Evolutionary conservation across 768 basidiomycete species (phyloP).

Genomic region (Pisolithus marmoratus): DNA sequence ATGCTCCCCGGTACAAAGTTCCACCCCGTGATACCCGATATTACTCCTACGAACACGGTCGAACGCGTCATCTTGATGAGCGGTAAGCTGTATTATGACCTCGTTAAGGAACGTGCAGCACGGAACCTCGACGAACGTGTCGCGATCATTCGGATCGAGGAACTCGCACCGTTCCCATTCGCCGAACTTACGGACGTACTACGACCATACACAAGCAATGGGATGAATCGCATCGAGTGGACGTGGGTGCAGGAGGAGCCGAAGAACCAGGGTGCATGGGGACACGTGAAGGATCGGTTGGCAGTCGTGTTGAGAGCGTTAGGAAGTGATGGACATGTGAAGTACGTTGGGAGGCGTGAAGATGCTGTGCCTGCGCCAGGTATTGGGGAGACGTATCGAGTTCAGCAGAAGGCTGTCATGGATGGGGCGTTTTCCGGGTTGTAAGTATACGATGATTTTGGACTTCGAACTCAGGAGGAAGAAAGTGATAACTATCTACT

Average conservation of each 20-base stretch:
- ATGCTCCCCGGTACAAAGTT: constrained; percentile 56
- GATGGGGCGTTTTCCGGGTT: constrained; percentile 51
- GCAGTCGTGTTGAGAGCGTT: constrained; percentile 40
- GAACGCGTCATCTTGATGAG: constrained; percentile 68
- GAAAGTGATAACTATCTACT: too few species aligned
- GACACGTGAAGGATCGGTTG: constrained; percentile 58
- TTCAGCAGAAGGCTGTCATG: constrained; percentile 59
- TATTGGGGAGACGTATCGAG: constrained; percentile 59
- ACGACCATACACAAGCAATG: constrained; percentile 35
- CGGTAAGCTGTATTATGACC: constrained; percentile 88
- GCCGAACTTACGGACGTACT: constrained; percentile 42
- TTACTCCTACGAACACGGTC: constrained; percentile 30
- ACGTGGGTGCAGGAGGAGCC: constrained; percentile 87
- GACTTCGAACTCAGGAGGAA: too few species aligned
- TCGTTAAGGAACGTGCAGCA: constrained; percentile 61
- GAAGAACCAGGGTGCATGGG: constrained; percentile 79
- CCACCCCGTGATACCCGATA: constrained; percentile 60
- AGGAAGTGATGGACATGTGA: constrained; percentile 32
- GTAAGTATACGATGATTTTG: constrained; percentile 13
- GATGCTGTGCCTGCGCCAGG: constrained; percentile 77
- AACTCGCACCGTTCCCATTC: constrained; percentile 87
- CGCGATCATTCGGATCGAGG: constrained; percentile 76
- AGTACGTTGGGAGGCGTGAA: constrained; percentile 63
- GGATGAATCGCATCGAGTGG: constrained; percentile 27
- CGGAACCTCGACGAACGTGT: constrained; percentile 43